These are phyloP conservation scores for Pachysandra terminalis DNA, from an alignment of 164 flowering plant genomes.

Conservation along the genomic window DNA sequence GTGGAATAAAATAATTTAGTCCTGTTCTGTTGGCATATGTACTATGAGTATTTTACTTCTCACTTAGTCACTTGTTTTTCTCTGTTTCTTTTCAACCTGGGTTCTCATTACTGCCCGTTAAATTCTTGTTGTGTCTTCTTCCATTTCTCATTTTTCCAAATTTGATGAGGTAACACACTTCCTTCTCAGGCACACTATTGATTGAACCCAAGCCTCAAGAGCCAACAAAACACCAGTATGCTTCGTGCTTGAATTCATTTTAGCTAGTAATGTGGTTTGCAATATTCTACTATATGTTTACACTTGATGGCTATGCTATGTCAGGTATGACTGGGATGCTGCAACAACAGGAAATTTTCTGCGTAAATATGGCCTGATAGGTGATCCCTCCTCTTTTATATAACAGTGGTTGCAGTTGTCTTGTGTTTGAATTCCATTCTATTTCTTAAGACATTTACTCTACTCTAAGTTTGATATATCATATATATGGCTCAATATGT, in stretches of 20 bases:
- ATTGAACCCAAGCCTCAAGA: constrained; percentile 99
- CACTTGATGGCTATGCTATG: constrained; percentile 7
- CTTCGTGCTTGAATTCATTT: constrained; percentile 1
- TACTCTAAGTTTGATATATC: neutral
- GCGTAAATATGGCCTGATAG: constrained; percentile 77
- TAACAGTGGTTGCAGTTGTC: neutral
- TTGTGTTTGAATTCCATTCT: neutral
- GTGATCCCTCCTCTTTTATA: constrained; percentile 25
- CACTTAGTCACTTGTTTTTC: neutral
- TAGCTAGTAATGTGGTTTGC: neutral
- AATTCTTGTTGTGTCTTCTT: too few species aligned
- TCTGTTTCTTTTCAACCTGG: too few species aligned
- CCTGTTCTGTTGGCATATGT: neutral
- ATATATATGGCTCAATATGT: neutral
- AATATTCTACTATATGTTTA: neutral
- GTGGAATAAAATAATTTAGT: too few species aligned
- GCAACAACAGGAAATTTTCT: constrained; percentile 86
- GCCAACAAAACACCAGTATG: constrained; percentile 97
- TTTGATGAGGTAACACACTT: neutral
- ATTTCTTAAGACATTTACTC: neutral
- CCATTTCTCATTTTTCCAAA: neutral
- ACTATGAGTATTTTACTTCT: neutral
- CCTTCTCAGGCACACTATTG: constrained; percentile 63
- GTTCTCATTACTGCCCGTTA: too few species aligned
- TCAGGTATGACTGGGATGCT: constrained; percentile 98